Percentiles rank a stretch among this genome's conserved stretches.
phyloP scores from a whole-genome alignment of 2,329 filamentous ascomycete genomes.

The Xylariaceae sp. region DNA sequence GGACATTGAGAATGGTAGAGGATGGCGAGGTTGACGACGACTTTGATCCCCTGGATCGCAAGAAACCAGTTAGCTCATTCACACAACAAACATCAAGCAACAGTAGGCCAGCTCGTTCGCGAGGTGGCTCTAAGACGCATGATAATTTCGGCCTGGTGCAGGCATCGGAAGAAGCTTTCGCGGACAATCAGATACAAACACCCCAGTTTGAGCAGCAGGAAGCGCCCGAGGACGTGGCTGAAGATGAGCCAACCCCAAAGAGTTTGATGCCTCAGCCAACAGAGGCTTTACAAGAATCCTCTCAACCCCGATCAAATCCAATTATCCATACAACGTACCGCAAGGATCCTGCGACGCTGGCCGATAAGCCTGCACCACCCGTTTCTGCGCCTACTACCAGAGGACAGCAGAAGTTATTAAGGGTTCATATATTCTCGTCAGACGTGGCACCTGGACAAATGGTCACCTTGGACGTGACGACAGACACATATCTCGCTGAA shows the following conservation, averaged over 20 bases:
- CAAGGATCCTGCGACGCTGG: conserved; percentile 45
- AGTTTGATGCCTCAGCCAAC: conserved; percentile 43
- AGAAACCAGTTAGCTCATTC: conserved; percentile 70
- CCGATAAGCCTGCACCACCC: conserved; percentile 52
- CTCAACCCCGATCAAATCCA: conserved; percentile 48
- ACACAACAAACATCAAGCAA: conserved; percentile 61
- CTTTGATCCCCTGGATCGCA: conserved; percentile 73
- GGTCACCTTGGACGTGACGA: conserved; percentile 71
- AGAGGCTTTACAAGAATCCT: conserved; percentile 24
- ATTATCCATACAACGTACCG: conserved; percentile 59
- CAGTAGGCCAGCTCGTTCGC: conserved; percentile 57
- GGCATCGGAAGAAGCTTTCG: conserved; percentile 63
- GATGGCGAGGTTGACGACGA: conserved; percentile 83
- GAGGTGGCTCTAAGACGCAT: conserved; percentile 71
- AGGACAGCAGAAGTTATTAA: conserved; percentile 66
- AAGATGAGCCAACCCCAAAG: conserved; percentile 41
- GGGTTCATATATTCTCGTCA: conserved; percentile 66
- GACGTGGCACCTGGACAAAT: conserved; percentile 70
- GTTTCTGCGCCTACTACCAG: conserved; percentile 40
- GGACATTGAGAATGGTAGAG: conserved; percentile 79
- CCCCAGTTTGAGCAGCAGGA: conserved; percentile 61
- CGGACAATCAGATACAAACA: conserved; percentile 64
- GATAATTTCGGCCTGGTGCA: conserved; percentile 79
- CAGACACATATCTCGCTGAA: conserved; percentile 78
- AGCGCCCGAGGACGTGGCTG: conserved; percentile 29